Evolutionary conservation across 2,329 filamentous ascomycete genomes (phyloP).

Genomic region (Colletotrichum agaves): DNA sequence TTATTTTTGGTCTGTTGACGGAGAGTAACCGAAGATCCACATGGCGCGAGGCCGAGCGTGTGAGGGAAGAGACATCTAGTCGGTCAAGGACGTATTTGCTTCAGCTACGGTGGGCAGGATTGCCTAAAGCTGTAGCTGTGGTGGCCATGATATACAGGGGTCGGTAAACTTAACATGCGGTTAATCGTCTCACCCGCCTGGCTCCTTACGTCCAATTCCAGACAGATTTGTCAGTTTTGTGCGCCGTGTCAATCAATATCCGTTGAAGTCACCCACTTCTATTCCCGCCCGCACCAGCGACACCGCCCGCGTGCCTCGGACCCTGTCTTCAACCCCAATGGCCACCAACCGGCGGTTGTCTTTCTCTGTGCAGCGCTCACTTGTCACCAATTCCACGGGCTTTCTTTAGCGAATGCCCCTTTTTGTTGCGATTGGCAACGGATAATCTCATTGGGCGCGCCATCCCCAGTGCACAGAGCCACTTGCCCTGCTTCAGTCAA

Average conservation of each 20-base stretch:
- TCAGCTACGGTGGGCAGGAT: too few relatives aligned
- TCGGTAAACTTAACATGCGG: too few relatives aligned
- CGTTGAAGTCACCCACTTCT: background rate
- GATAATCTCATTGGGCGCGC: slow-evolving; percentile 9
- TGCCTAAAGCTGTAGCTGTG: too few relatives aligned
- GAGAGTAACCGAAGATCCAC: too few relatives aligned
- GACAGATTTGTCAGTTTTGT: too few relatives aligned
- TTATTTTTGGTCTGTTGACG: background rate
- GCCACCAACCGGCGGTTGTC: background rate
- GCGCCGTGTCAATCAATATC: too few relatives aligned
- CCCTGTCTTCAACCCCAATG: background rate
- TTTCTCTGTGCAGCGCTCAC: slow-evolving; percentile 16
- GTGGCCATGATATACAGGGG: too few relatives aligned
- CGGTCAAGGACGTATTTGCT: too few relatives aligned
- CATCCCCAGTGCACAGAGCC: slow-evolving; percentile 13
- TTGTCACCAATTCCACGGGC: slow-evolving; percentile 28
- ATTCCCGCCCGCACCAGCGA: background rate
- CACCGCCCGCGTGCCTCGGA: slow-evolving; percentile 2
- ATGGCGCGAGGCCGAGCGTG: too few relatives aligned
- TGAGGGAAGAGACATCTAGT: too few relatives aligned
- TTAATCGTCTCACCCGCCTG: too few relatives aligned
- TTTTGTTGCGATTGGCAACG: slow-evolving; percentile 25
- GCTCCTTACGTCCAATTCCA: too few relatives aligned
- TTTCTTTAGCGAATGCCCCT: slow-evolving; percentile 16
- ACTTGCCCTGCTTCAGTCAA: background rate